Conservation (phyloP, 2,329 filamentous ascomycete species). For the Fonsecaea nubica region DNA sequence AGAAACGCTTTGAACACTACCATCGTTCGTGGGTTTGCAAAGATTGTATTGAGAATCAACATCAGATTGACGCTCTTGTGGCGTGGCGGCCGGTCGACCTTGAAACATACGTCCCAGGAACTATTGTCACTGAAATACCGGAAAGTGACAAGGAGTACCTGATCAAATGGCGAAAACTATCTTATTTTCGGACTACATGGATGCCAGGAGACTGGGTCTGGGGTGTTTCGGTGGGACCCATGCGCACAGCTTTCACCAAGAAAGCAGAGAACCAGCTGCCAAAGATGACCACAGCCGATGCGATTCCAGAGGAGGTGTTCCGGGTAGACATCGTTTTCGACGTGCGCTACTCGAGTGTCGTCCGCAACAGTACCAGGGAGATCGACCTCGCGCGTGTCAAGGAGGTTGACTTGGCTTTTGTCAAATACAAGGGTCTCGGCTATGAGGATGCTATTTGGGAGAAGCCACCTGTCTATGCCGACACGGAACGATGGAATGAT, state of each 20-base stretch:
- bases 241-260: conserved; percentile 78
- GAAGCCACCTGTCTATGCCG: conserved; percentile 69
- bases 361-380: conserved; percentile 65
- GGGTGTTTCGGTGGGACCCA: conserved; percentile 67
- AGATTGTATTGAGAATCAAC: conserved; percentile 69
- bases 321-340: conserved; percentile 88
- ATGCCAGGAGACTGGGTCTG: conserved; percentile 88
- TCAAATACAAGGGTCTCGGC: conserved; percentile 90
- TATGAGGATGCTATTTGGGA: conserved; percentile 96
- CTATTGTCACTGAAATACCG: conserved; percentile 61
- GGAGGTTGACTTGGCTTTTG: conserved; percentile 74
- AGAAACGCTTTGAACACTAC: conserved; percentile 74
- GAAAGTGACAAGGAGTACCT: conserved; percentile 91
- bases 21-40: conserved; percentile 77
- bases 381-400: conserved; percentile 74
- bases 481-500: conserved; percentile 75
- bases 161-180: conserved; percentile 81
- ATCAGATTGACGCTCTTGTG: conserved; percentile 78
- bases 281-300: conserved; percentile 74
- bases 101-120: conserved; percentile 61
- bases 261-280: conserved; percentile 67
- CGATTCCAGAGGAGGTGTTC: conserved; percentile 85
- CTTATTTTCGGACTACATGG: conserved; percentile 85
- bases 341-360: conserved; percentile 70
- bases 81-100: conserved; percentile 80